Evolutionary conservation across 2,329 filamentous ascomycete genomes (phyloP), one percentile per base, ranked within the genome.

Genomic region (Nothopassalora personata): DNA sequence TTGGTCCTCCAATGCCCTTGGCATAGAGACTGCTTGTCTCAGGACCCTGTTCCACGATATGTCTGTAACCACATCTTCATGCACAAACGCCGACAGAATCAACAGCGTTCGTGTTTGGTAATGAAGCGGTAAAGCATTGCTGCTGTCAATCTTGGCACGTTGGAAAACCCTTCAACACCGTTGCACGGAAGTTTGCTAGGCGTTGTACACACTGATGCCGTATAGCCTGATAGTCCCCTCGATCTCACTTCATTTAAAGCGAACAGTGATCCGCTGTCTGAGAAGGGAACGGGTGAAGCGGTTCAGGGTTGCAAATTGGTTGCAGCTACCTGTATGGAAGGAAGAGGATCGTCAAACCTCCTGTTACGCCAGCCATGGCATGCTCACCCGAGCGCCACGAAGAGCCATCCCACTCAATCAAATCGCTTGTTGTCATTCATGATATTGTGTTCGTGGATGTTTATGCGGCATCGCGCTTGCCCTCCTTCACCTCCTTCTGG

Each of bases 401-500:
- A 55, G 39, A 55, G 53, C 49, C 27, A 45, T 60, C 53, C 57
- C 55, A 56, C 56, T 57, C 56, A 53, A 58, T 64, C 49, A 34
- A 34, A 31, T 51, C 49, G 49, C 49, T 51, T 19, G 30, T 31
- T 34, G 49, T 51, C 49, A 30, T 51, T 34, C 49, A 18, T 34
- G 23, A 51, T 51, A 31, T 51, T 34, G 49, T 36, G 28, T 31
- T 46, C 23, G 53, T 39, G 34, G 19, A 53, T 71, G 71, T 78
- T 82, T 86, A 96, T 81, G 89, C 91, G 71, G 85, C 80, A 77
- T 95, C 90, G 71, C 91, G 86, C 87, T 94, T 96, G 80, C 91
- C 93, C 81, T 97, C 92, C 85, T 89, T 92, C 75, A 91, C 85
- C 85, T 97, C 94, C 86, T 97, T 99, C 93, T 96, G 78, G 78